These are phyloP conservation scores for Cyamopsis tetragonoloba DNA, from an alignment of 306 rosid genomes.

Conservation along the genomic window DNA sequence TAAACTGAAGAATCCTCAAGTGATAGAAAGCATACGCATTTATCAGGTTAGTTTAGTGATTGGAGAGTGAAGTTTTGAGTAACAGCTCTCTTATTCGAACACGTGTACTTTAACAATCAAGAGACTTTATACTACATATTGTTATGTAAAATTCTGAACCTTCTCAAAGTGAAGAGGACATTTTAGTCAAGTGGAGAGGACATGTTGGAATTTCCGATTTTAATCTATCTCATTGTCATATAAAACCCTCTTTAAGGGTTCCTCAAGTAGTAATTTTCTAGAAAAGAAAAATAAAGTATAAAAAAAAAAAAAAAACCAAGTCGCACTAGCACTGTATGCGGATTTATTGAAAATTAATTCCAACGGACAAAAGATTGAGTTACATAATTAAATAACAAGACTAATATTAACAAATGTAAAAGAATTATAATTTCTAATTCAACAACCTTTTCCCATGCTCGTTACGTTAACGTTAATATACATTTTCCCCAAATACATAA, in stretches of 20 bases:
- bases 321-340: background rate
- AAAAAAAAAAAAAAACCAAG: background rate
- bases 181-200: too few relatives aligned
- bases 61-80: too few relatives aligned
- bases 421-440: slow-evolving; percentile 53
- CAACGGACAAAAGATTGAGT: background rate
- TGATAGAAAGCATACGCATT: background rate
- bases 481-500: slow-evolving; percentile 64
- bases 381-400: slow-evolving; percentile 16
- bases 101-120: too few relatives aligned
- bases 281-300: too few relatives aligned
- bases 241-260: background rate
- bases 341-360: background rate
- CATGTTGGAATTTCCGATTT: too few relatives aligned
- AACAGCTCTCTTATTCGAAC: too few relatives aligned
- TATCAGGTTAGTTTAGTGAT: background rate
- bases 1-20: background rate
- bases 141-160: too few relatives aligned
- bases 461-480: slow-evolving; percentile 44
- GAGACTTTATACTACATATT: too few relatives aligned
- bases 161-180: too few relatives aligned
- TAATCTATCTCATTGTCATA: background rate
- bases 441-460: slow-evolving; percentile 51
- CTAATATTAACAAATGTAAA: slow-evolving; percentile 24
- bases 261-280: background rate